Conservation (phyloP, 208 protist genomes). For the Phytomonas sp. region DNA sequence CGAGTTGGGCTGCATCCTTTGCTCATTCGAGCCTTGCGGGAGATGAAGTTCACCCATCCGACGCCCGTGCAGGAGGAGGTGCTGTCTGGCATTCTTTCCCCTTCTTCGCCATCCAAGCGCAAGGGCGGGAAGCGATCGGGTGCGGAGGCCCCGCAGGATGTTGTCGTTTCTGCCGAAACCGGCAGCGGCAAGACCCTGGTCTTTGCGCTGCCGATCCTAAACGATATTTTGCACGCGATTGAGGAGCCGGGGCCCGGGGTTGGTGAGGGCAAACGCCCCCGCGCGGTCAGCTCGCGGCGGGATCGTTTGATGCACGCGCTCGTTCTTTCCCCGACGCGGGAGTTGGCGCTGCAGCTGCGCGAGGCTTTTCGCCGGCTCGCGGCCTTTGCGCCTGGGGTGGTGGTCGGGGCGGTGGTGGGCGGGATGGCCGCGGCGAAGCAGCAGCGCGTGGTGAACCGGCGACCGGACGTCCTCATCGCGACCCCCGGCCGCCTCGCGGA, state of each 20-base stretch:
- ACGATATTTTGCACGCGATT: constrained; percentile 40
- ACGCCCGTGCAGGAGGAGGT: constrained; percentile 84
- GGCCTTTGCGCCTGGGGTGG: constrained; percentile 38
- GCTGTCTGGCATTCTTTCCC: constrained; percentile 41
- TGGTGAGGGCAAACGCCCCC: not conserved
- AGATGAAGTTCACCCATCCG: constrained; percentile 72
- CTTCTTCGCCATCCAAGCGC: too few species aligned
- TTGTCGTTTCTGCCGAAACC: constrained; percentile 91
- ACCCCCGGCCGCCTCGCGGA: constrained; percentile 87
- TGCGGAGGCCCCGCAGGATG: constrained; percentile 50
- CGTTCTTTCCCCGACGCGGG: constrained; percentile 96
- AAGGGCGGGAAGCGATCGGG: not conserved
- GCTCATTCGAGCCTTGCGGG: constrained; percentile 53
- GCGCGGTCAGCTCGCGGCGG: not conserved
- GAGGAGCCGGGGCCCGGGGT: too few species aligned
- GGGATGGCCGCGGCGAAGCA: constrained; percentile 87
- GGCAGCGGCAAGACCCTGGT: constrained; percentile 96
- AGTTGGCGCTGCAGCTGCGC: constrained; percentile 97
- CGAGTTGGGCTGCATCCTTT: constrained; percentile 60
- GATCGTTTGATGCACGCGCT: constrained; percentile 80
- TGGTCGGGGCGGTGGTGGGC: constrained; percentile 74
- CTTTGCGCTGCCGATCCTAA: constrained; percentile 95
- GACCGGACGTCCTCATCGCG: constrained; percentile 88
- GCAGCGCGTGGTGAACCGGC: constrained; percentile 84
- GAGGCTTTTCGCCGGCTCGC: constrained; percentile 57